Conservation (phyloP, 2,329 filamentous ascomycete species). For the Ceratocystis huliohia region DNA sequence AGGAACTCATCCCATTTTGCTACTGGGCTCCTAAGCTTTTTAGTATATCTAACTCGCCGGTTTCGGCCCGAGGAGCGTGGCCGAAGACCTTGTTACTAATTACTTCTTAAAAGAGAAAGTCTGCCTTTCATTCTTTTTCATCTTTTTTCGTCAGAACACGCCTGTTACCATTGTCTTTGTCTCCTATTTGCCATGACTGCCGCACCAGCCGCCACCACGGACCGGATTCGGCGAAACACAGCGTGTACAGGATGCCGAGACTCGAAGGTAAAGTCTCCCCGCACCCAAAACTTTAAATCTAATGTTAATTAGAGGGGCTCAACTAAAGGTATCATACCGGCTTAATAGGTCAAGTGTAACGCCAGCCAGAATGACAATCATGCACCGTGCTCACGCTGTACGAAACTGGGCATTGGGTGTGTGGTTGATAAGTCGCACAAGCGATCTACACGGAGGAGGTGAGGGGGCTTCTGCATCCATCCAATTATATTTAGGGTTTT, state of each 20-base stretch:
- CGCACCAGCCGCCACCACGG: slow-evolving; percentile 19
- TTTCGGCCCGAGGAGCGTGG: not conserved
- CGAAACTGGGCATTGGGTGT: slow-evolving; percentile 34
- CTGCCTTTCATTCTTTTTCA: not conserved
- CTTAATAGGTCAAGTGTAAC: slow-evolving; percentile 34
- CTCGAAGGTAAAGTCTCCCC: slow-evolving; percentile 19
- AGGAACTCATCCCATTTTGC: no score
- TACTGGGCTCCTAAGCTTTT: no score
- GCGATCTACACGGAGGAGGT: slow-evolving; percentile 36
- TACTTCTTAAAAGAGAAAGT: no score
- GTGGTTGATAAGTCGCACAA: slow-evolving; percentile 38
- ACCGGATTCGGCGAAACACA: slow-evolving; percentile 27
- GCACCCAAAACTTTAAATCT: not conserved
- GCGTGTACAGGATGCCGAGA: slow-evolving; percentile 28
- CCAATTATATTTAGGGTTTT: not conserved
- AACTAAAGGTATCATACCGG: not conserved
- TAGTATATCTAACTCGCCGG: not conserved
- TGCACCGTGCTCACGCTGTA: slow-evolving; percentile 33
- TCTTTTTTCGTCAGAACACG: not conserved
- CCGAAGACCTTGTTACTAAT: not conserved
- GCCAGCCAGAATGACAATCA: slow-evolving; percentile 30
- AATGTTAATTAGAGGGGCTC: not conserved
- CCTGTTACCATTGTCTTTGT: not conserved
- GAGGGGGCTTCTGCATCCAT: not conserved
- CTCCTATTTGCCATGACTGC: not conserved